Evolutionary conservation across 345 rosid genomes (phyloP).

Genomic region (Populus davidiana): DNA sequence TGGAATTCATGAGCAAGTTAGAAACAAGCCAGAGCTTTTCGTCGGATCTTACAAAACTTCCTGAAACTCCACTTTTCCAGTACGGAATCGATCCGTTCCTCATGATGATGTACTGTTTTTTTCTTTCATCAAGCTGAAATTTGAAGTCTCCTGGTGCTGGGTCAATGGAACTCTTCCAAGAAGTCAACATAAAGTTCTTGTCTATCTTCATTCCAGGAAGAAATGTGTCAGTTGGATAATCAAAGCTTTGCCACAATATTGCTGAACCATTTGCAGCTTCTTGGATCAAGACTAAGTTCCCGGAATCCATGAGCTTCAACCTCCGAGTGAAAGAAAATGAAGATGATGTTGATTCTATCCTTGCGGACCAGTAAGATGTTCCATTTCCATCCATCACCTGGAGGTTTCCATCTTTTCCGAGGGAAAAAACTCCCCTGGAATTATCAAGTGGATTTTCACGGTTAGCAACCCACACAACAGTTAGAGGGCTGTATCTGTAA

Average conservation of each 20-base stretch:
- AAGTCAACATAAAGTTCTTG: neutral
- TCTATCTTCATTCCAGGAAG: neutral
- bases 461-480: constrained; percentile 1
- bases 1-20: neutral
- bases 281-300: neutral
- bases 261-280: neutral
- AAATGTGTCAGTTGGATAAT: neutral
- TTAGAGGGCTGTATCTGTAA: neutral
- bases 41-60: neutral
- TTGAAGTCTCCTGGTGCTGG: constrained; percentile 13
- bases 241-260: neutral
- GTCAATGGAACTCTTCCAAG: neutral
- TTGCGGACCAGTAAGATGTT: neutral
- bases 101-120: neutral
- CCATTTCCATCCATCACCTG: too few species aligned
- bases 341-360: too few species aligned
- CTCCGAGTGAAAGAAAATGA: too few species aligned
- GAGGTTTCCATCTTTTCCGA: neutral
- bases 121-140: neutral
- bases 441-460: neutral
- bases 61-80: constrained; percentile 14
- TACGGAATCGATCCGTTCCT: neutral
- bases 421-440: neutral
- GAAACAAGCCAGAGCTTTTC: neutral
- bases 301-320: neutral